These are phyloP conservation scores for Tetrapisispora fleetii DNA, from an alignment of 805 yeast species.

Conservation along the genomic window DNA sequence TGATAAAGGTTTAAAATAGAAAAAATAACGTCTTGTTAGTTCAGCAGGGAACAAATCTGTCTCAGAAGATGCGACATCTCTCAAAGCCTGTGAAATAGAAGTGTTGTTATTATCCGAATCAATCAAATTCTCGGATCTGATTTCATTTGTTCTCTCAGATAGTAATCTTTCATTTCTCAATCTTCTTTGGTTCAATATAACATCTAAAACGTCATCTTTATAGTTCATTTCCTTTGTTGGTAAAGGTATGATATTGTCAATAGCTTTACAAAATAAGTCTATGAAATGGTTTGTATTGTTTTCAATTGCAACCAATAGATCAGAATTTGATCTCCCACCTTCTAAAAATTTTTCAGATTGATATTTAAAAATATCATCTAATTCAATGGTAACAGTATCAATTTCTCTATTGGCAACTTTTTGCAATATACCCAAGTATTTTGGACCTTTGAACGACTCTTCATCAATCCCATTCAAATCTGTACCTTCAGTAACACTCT, in stretches of 20 bases:
- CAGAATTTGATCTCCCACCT: slow-evolving; percentile 16
- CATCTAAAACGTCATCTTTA: slow-evolving; percentile 86
- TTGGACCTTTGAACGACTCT: slow-evolving; percentile 41
- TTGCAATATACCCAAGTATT: slow-evolving; percentile 68
- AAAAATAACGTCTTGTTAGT: slow-evolving; percentile 73
- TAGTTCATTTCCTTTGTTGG: slow-evolving; percentile 75
- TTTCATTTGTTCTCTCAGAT: slow-evolving; percentile 57
- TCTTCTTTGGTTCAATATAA: slow-evolving; percentile 81
- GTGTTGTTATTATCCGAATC: slow-evolving; percentile 18
- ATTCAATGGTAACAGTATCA: slow-evolving; percentile 58
- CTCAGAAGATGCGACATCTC: slow-evolving; percentile 30
- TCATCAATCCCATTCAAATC: slow-evolving; percentile 22
- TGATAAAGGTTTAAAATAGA: slow-evolving; percentile 78
- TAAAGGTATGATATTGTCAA: slow-evolving; percentile 73
- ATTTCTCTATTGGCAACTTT: slow-evolving; percentile 75
- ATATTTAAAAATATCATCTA: slow-evolving; percentile 73
- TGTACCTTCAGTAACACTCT: slow-evolving; percentile 21
- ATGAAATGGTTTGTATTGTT: slow-evolving; percentile 71
- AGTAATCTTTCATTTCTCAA: slow-evolving; percentile 68
- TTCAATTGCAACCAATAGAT: slow-evolving; percentile 34
- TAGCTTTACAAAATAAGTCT: slow-evolving; percentile 63
- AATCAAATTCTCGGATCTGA: slow-evolving; percentile 32
- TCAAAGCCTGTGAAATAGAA: slow-evolving; percentile 22
- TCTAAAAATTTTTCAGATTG: slow-evolving; percentile 39
- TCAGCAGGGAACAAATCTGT: slow-evolving; percentile 69